Base-by-base conservation (phyloP, 305 asterid species). In the Petunia hybrid region DNA sequence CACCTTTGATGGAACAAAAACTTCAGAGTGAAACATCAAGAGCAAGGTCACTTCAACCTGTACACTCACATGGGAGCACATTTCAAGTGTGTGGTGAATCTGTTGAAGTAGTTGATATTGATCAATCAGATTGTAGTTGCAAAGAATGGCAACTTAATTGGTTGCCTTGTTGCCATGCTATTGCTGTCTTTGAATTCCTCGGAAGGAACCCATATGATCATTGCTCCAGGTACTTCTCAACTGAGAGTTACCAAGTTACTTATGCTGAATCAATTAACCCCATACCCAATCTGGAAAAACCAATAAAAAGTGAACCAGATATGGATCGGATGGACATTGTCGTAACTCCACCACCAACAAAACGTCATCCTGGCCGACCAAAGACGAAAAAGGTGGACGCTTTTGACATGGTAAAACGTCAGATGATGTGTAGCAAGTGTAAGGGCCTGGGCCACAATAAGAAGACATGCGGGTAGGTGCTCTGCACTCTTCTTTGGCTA, bases 401-500 rank as follows among this genome's bases (percentile, higher is more conserved):
- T 45, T 71, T 51, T 51, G 78, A 77, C 56, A 66, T 77, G 14
- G 65, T 82, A 41, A 82, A 70, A 67, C 85, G 85, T 31, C 82
- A 82, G 74, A 55, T 76, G 69, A 82, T 53, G 62, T 82, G 85
- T 45, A 77, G 85, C 81, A 77, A 66, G 14, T 82, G 85, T 56
- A 82, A 82, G 70, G 82, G 82, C 16, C 53, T 82, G 59, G 85
- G 82, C 42, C 85, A 82, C 66, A 82, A 71, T 82, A 82, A 82
- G 78, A 64, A 71, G 63, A 76, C 81, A 42, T 82, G 82, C 57
- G 80, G 80, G 85, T 82, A 82, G 60, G 84, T 82, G 63, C 62
- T 55, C 56, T 41, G 5, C 1, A 48, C 41, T 14, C 65, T 13
- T 65, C 36, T 79, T 66, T 79, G 13, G 22, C 22, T 57, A 51